Evolutionary conservation across 306 rosid genomes (phyloP), one percentile per base, ranked within the genome.

Genomic region (Phaseolus lunatus): DNA sequence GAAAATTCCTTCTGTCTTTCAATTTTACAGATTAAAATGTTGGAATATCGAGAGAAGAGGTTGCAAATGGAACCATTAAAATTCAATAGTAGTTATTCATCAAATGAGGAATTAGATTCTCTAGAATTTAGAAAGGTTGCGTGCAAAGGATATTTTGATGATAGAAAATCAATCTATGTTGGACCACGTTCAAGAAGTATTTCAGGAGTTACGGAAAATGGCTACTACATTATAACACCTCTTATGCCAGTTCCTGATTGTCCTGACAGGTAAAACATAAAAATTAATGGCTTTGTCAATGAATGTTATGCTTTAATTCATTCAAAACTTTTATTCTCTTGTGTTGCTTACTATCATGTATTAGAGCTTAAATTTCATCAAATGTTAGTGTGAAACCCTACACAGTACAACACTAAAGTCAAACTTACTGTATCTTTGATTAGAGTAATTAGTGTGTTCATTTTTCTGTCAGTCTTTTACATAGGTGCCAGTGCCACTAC

Each of bases 171-270:
- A 50, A 86, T 92, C 80, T 92, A 61, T n/a, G 86, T 95, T 47
- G 99, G 97, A 43, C 97, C 99, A 65, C 97, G 99, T 62, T 92
- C 97, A 70, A 87, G 99, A 88, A 95, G 97, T 86, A 92, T 95
- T 86, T 95, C 98, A 12, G 97, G 99, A 79, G 86, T 95, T 72
- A 90, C 97, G 20, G 97, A 92, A 85, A 95, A 95, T 69, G 99
- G 99, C 77, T 87, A 95, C 89, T 92, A 72, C 83, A 83, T 95
- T 73, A 87, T 92, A 70, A 92, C 97, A 52, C 97, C 99, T 76
- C 89, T 95, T 82, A 27, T 90, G 86, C 99, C 94, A 1, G 49
- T 81, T 75, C 84, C 88, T 20, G 67, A 80, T 76, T 20, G 77
- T 73, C 85, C 87, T 10, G 91, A 88, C 76, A 89, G 97, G 97